These are phyloP conservation scores for Parasarocladium wereldwijsianum DNA, from an alignment of 2,329 filamentous ascomycete genomes.

Conservation along the genomic window DNA sequence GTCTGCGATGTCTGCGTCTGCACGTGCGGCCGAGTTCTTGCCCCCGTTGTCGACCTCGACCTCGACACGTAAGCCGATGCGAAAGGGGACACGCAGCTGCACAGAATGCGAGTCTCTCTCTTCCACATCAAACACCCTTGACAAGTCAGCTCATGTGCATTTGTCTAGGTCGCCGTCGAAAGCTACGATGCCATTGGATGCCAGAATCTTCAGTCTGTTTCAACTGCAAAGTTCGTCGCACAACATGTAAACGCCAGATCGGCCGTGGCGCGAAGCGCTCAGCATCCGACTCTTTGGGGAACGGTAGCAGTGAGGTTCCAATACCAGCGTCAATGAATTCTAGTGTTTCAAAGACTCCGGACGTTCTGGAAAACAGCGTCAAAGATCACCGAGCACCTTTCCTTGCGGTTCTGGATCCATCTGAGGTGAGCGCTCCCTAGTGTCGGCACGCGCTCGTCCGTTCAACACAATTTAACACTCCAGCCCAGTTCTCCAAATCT, in stretches of 20 bases:
- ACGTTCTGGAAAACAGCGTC: conserved; percentile 5
- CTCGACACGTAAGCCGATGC: conserved; percentile 9
- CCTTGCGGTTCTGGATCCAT: conserved; percentile 4
- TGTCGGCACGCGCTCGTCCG: background rate
- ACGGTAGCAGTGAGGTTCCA: background rate
- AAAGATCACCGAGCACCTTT: conserved; percentile 5
- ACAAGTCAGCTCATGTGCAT: background rate
- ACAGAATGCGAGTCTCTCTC: conserved; percentile 10
- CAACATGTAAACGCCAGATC: conserved; percentile 7
- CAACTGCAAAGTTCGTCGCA: conserved; percentile 15
- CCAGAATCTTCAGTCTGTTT: conserved; percentile 24
- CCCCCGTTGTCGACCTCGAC: conserved; percentile 2
- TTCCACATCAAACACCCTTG: background rate
- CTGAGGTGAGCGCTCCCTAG: conserved; percentile 4
- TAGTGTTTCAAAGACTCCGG: background rate
- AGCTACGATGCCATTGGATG: conserved; percentile 27
- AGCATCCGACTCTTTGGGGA: conserved; percentile 3
- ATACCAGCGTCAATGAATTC: background rate
- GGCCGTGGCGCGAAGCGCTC: conserved; percentile 4
- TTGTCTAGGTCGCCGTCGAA: conserved; percentile 25
- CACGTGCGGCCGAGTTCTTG: background rate
- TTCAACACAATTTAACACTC: conserved; percentile 3
- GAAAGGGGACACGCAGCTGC: conserved; percentile 14
- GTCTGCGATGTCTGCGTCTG: conserved; percentile 4
- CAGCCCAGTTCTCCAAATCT: conserved; percentile 2